Evolutionary conservation across 257 asterid genomes (phyloP).

Genomic region (Solanum bukasovii): DNA sequence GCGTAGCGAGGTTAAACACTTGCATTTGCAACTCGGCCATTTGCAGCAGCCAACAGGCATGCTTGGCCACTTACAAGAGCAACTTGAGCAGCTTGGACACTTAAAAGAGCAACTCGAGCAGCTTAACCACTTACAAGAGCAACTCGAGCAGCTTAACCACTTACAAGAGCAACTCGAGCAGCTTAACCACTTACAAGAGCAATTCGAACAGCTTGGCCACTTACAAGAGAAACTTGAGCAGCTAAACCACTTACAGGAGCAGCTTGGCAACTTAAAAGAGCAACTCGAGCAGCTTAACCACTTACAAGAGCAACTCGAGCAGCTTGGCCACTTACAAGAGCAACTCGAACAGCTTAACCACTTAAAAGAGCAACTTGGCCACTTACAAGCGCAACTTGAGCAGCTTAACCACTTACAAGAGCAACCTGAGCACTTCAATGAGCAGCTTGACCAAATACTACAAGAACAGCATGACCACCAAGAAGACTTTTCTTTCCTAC

Average conservation of each 20-base stretch:
- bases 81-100: neutral
- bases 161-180: neutral
- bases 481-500: neutral
- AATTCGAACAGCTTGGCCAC: neutral
- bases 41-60: neutral
- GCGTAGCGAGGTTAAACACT: neutral
- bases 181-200: neutral
- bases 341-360: neutral
- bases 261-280: neutral
- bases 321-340: neutral
- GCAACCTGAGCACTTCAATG: neutral
- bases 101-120: neutral
- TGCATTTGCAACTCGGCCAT: neutral
- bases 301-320: neutral
- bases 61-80: neutral
- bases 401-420: neutral
- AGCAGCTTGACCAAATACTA: neutral
- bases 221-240: neutral
- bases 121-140: neutral
- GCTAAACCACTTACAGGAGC: neutral
- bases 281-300: neutral
- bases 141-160: neutral
- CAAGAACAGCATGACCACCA: neutral
- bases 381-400: neutral
- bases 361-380: neutral